phyloP scores from a whole-genome alignment of 2,329 filamentous ascomycete species.

The Thermoascus crustaceus region DNA sequence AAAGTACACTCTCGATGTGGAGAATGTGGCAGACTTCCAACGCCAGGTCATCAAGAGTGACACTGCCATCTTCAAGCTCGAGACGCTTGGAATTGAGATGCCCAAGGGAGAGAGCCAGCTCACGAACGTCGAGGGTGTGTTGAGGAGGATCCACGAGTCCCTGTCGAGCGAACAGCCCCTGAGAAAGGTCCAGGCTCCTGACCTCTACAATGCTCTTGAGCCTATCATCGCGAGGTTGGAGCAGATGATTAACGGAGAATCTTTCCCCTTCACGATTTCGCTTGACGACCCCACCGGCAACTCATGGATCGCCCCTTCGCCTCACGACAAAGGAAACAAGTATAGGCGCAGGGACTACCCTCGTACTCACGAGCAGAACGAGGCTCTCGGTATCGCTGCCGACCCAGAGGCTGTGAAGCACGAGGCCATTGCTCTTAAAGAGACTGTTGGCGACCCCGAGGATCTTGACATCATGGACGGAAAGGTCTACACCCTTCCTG shows the following conservation, averaged over 20 bases:
- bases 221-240: slow-evolving; percentile 65
- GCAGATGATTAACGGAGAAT: slow-evolving; percentile 67
- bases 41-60: slow-evolving; percentile 91
- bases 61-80: slow-evolving; percentile 73
- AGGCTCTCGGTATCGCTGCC: slow-evolving; percentile 63
- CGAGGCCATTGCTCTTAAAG: slow-evolving; percentile 18
- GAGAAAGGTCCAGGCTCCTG: slow-evolving; percentile 68
- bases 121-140: slow-evolving; percentile 84
- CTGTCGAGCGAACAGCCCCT: slow-evolving; percentile 74
- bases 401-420: slow-evolving; percentile 28
- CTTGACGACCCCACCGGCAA: slow-evolving; percentile 92
- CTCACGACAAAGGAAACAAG: slow-evolving; percentile 68
- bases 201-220: slow-evolving; percentile 69
- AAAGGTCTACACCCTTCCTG: slow-evolving; percentile 87
- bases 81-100: slow-evolving; percentile 88
- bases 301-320: slow-evolving; percentile 88
- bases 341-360: slow-evolving; percentile 80
- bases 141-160: slow-evolving; percentile 70
- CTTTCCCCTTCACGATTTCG: slow-evolving; percentile 79
- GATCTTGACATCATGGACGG: slow-evolving; percentile 83
- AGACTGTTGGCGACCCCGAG: slow-evolving; percentile 48
- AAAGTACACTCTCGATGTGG: slow-evolving; percentile 74
- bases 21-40: slow-evolving; percentile 63
- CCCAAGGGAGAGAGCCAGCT: slow-evolving; percentile 84
- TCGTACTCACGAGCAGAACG: slow-evolving; percentile 79